Evolutionary conservation across 208 protist species (phyloP).

Genomic region (Acanthamoeba culbertsoni): DNA sequence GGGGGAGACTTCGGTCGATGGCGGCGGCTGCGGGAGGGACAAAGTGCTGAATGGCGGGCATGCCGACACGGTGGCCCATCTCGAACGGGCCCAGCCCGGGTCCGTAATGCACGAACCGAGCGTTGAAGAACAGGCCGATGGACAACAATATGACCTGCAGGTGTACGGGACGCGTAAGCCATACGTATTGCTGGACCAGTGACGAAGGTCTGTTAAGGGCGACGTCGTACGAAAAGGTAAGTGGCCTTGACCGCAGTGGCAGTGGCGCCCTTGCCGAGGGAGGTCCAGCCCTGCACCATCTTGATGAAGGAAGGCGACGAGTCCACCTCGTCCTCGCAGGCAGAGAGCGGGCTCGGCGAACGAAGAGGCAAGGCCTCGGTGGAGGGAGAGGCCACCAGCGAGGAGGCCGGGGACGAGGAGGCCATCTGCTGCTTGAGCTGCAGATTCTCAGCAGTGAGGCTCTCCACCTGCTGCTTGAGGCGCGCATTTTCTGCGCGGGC

Average conservation of each 20-base stretch:
- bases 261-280: background rate
- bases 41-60: background rate
- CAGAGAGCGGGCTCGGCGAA: background rate
- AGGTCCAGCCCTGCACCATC: background rate
- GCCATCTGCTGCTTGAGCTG: conserved; percentile 29
- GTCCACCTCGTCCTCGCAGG: background rate
- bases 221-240: background rate
- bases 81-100: background rate
- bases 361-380: background rate
- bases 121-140: conserved; percentile 33
- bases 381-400: background rate
- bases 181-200: background rate
- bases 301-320: background rate
- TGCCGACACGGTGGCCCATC: background rate
- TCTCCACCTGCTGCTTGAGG: conserved; percentile 60
- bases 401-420: background rate
- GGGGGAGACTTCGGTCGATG: background rate
- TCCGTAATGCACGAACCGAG: background rate
- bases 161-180: no score
- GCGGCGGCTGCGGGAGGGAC: background rate
- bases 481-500: conserved; percentile 62
- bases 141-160: background rate
- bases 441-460: background rate
- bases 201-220: background rate
- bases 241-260: background rate